phyloP scores from a whole-genome alignment of 495 filamentous ascomycete species.

The Mytilinidion resinicola region DNA sequence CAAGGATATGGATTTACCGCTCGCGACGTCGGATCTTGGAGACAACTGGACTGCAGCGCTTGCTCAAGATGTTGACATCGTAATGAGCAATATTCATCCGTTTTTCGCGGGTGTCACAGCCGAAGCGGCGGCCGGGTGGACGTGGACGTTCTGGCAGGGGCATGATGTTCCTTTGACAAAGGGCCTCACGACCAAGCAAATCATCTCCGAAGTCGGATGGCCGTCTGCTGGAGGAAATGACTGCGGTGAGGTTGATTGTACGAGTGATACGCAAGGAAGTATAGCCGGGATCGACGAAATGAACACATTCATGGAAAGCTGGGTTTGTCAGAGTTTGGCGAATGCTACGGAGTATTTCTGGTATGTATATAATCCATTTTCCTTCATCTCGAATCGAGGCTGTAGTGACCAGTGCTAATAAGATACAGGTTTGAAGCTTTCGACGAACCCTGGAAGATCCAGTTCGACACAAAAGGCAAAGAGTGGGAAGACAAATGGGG shows the following conservation, averaged over 20 bases:
- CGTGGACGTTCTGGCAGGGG: constrained; percentile 67
- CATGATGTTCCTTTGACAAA: constrained; percentile 56
- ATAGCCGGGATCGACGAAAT: constrained; percentile 77
- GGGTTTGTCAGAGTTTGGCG: constrained; percentile 70
- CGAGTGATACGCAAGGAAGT: constrained; percentile 48
- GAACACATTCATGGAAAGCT: constrained; percentile 80
- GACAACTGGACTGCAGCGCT: constrained; percentile 74
- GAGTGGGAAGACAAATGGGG: constrained; percentile 98
- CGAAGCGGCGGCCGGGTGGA: constrained; percentile 70
- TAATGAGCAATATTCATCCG: constrained; percentile 97
- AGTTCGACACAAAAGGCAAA: constrained; percentile 59
- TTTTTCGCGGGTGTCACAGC: constrained; percentile 83
- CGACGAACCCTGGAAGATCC: constrained; percentile 89
- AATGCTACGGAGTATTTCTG: constrained; percentile 92
- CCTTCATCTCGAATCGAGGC: neutral
- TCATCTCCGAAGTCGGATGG: constrained; percentile 93
- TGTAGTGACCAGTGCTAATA: constrained; percentile 15
- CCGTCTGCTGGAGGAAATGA: constrained; percentile 76
- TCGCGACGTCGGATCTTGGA: constrained; percentile 89
- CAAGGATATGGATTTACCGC: constrained; percentile 58
- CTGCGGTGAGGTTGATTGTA: constrained; percentile 57
- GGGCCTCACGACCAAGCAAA: constrained; percentile 50
- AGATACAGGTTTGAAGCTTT: constrained; percentile 74
- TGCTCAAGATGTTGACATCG: constrained; percentile 63
- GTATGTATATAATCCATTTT: no score